phyloP scores from a whole-genome alignment of 768 basidiomycete species.

The Boletus coccyginus region DNA sequence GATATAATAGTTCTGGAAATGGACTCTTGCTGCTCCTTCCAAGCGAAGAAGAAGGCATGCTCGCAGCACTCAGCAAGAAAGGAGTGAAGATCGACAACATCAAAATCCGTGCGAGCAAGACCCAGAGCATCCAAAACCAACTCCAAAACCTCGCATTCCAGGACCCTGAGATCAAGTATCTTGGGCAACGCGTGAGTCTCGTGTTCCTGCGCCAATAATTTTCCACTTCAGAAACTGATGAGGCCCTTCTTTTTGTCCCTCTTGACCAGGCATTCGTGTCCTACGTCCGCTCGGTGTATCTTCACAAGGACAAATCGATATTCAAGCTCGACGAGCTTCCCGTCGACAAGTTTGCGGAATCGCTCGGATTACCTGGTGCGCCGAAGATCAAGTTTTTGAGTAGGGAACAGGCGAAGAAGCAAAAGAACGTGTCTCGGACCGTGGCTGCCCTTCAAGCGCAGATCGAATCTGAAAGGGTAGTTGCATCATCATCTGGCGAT shows the following conservation, averaged over 20 bases:
- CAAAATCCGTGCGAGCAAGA: slow-evolving; percentile 87
- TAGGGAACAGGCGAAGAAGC: slow-evolving; percentile 63
- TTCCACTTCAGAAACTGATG: not conserved
- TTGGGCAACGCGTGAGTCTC: slow-evolving; percentile 80
- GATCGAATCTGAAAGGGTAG: slow-evolving; percentile 21
- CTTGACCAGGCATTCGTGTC: slow-evolving; percentile 82
- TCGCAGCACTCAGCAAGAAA: slow-evolving; percentile 65
- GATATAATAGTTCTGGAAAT: slow-evolving; percentile 90
- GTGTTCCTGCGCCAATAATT: not conserved
- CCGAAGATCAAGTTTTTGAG: slow-evolving; percentile 91
- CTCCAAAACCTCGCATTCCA: slow-evolving; percentile 92
- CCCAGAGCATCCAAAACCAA: slow-evolving; percentile 78
- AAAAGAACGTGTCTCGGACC: slow-evolving; percentile 68
- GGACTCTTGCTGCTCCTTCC: slow-evolving; percentile 80
- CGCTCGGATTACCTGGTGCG: slow-evolving; percentile 88
- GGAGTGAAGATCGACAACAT: slow-evolving; percentile 71
- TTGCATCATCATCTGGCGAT: slow-evolving; percentile 16
- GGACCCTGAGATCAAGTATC: slow-evolving; percentile 95
- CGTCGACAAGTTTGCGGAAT: slow-evolving; percentile 79
- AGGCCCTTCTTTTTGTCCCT: not conserved
- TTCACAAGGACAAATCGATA: slow-evolving; percentile 91
- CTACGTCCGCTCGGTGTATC: slow-evolving; percentile 86
- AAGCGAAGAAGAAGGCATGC: slow-evolving; percentile 93
- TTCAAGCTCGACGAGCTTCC: slow-evolving; percentile 87
- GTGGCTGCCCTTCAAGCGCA: slow-evolving; percentile 37